Conservation (phyloP, 208 protist species). For the Trypanosomatidae sp. region DNA sequence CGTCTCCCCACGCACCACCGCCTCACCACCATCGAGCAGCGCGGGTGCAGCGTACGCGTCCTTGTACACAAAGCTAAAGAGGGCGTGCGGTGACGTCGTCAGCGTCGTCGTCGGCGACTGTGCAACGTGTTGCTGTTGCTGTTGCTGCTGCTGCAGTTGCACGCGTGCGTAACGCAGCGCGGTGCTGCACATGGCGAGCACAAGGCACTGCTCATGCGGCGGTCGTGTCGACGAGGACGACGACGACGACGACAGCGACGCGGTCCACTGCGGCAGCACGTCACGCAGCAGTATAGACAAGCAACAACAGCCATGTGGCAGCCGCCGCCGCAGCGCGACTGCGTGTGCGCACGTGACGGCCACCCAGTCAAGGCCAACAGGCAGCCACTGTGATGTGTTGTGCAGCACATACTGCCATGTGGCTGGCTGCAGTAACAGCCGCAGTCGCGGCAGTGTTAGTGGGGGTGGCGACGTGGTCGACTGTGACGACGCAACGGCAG, state of each 20-base stretch:
- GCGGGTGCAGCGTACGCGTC: slow-evolving; percentile 41
- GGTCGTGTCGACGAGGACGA: slow-evolving; percentile 3
- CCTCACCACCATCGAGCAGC: slow-evolving; percentile 63
- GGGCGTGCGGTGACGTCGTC: neutral
- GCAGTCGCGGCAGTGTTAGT: too few relatives aligned
- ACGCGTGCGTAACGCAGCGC: slow-evolving; percentile 4
- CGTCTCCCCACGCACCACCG: slow-evolving; percentile 36
- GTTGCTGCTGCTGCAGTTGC: neutral
- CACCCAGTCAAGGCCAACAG: too few relatives aligned
- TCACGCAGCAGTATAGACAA: slow-evolving; percentile 10
- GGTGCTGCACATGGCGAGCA: slow-evolving; percentile 24
- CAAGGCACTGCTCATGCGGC: slow-evolving; percentile 65
- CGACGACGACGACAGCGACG: neutral
- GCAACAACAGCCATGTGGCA: too few relatives aligned
- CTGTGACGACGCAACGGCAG: too few relatives aligned
- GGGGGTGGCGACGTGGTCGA: too few relatives aligned
- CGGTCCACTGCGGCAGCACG: slow-evolving; percentile 10
- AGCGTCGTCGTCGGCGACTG: neutral
- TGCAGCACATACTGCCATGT: too few relatives aligned
- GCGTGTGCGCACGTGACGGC: too few relatives aligned
- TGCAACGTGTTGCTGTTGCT: slow-evolving; percentile 6
- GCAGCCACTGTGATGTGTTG: too few relatives aligned
- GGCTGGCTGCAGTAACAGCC: too few relatives aligned
- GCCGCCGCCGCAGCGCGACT: too few relatives aligned
- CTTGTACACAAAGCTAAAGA: slow-evolving; percentile 42